phyloP scores from a whole-genome alignment of 2,329 filamentous ascomycete species.

The Phaeomoniella chlamydospora region DNA sequence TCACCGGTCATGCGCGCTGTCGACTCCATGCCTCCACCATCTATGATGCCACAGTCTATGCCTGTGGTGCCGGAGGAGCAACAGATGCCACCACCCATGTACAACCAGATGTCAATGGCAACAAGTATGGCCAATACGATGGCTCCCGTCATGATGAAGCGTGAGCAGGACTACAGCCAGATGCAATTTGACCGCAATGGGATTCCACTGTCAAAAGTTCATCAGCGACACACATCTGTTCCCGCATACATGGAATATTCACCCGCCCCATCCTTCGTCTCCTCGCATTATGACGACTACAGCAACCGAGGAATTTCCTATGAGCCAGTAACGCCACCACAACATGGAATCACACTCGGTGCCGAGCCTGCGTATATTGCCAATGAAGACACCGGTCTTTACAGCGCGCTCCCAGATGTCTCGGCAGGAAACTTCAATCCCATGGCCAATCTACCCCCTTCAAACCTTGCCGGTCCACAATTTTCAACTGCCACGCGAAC shows the following conservation, averaged over 20 bases:
- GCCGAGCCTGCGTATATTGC: constrained; percentile 93
- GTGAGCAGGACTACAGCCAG: constrained; percentile 70
- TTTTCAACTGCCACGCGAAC: constrained; percentile 57
- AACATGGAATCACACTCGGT: constrained; percentile 68
- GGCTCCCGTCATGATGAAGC: constrained; percentile 65
- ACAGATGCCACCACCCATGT: constrained; percentile 50
- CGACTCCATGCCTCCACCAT: constrained; percentile 86
- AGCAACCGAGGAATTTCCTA: constrained; percentile 92
- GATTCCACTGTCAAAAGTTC: constrained; percentile 65
- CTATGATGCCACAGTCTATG: constrained; percentile 57
- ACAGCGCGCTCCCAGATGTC: constrained; percentile 87
- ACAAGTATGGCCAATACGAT: constrained; percentile 55
- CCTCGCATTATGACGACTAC: constrained; percentile 97
- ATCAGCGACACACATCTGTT: constrained; percentile 97
- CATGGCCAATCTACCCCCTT: constrained; percentile 80
- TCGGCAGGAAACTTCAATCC: constrained; percentile 44
- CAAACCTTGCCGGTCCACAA: constrained; percentile 66
- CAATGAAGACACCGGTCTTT: constrained; percentile 92
- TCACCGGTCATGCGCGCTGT: constrained; percentile 83
- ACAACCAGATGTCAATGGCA: constrained; percentile 56
- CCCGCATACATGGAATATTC: constrained; percentile 97
- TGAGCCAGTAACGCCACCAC: constrained; percentile 90
- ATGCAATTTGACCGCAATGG: constrained; percentile 88
- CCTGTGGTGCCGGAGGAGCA: constrained; percentile 46
- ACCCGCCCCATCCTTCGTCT: constrained; percentile 91